Percentiles rank a stretch among this genome's conserved stretches.
Evolutionary conservation across 371 early-diverging fungal genomes (phyloP).

Genomic region (Mortierella sp.): DNA sequence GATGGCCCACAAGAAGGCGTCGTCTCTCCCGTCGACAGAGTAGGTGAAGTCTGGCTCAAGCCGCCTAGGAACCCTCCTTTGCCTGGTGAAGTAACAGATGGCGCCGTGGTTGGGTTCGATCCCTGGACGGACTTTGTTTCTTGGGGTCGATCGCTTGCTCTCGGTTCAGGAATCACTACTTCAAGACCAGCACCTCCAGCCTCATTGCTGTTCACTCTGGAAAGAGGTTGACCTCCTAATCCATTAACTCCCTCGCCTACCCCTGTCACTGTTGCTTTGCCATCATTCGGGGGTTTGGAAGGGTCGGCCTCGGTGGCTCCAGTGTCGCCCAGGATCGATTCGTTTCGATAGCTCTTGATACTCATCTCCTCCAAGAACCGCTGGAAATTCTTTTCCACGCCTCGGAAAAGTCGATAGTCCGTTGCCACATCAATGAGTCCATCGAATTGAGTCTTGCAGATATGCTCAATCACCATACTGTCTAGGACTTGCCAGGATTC

Average conservation of each 20-base stretch:
- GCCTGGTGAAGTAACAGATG: no score
- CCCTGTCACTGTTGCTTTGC: not conserved
- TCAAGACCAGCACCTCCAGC: no score
- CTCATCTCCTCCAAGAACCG: conserved; percentile 49
- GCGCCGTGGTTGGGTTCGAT: no score
- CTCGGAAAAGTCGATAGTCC: conserved; percentile 46
- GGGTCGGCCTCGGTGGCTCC: not conserved
- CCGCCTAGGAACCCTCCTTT: no score
- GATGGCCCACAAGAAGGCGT: no score
- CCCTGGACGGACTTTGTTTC: no score
- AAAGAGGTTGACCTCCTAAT: conserved; percentile 7
- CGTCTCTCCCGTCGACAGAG: no score
- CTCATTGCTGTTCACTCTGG: conserved; percentile 24
- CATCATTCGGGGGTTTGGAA: not conserved
- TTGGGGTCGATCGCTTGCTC: no score
- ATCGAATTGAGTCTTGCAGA: conserved; percentile 47
- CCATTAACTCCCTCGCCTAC: not conserved
- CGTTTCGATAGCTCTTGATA: conserved; percentile 22
- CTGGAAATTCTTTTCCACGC: conserved; percentile 45
- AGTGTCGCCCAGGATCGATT: conserved; percentile 2
- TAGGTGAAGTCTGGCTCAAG: no score
- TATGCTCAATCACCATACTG: conserved; percentile 36
- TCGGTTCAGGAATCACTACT: no score
- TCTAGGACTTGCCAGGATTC: conserved; percentile 49
- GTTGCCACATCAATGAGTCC: conserved; percentile 50